Evolutionary conservation across 2,329 filamentous ascomycete species (phyloP).

Genomic region (Arthrobotrys musiformis): DNA sequence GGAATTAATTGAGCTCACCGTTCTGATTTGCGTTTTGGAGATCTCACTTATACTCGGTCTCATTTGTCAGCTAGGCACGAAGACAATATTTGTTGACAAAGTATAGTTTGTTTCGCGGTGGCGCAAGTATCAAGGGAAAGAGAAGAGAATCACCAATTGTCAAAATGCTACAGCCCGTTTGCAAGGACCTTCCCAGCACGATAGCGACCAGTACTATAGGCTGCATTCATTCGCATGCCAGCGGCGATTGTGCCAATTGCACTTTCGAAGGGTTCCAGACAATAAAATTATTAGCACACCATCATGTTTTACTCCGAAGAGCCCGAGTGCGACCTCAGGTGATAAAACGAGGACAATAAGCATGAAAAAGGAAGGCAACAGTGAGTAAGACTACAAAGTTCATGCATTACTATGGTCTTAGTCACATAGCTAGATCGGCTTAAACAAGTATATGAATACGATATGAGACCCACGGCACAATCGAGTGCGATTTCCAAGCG

Average conservation of each 20-base stretch:
- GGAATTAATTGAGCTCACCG: too few relatives aligned
- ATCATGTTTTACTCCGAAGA: slow-evolving; percentile 10
- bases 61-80: too few relatives aligned
- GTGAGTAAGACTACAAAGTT: slow-evolving; percentile 9
- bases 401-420: not conserved
- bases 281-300: slow-evolving; percentile 47
- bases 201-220: slow-evolving; percentile 12
- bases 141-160: not conserved
- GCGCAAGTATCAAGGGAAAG: not conserved
- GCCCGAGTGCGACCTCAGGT: not conserved
- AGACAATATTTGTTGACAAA: slow-evolving; percentile 2
- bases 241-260: slow-evolving; percentile 34
- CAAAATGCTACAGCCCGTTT: not conserved
- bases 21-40: too few relatives aligned
- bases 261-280: slow-evolving; percentile 28
- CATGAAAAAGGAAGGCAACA: slow-evolving; percentile 15
- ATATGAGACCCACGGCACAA: slow-evolving; percentile 25
- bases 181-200: not conserved
- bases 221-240: slow-evolving; percentile 28
- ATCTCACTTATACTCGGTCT: too few relatives aligned
- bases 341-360: slow-evolving; percentile 9
- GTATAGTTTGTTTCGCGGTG: not conserved
- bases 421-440: not conserved
- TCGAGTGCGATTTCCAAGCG: slow-evolving; percentile 31
- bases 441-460: slow-evolving; percentile 17